phyloP scores from a whole-genome alignment of 805 yeast genomes.

The Starmerella bombicola region DNA sequence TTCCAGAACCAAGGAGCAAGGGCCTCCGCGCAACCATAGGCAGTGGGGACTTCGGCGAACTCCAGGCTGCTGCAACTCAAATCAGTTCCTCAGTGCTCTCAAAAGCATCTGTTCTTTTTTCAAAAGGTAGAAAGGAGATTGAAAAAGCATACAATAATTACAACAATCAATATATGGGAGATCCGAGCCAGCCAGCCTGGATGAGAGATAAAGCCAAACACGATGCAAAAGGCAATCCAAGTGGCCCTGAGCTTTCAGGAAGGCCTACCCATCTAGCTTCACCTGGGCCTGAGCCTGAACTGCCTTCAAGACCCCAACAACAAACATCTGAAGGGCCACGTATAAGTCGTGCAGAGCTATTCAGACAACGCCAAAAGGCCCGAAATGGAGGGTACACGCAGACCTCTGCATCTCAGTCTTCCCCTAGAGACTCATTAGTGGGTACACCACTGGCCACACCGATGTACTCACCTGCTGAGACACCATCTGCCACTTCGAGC shows the following conservation, averaged over 20 bases:
- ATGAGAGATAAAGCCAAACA: conserved; percentile 41
- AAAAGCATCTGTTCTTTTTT: conserved; percentile 47
- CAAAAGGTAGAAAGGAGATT: conserved; percentile 47
- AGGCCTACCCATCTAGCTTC: too few relatives aligned
- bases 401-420: background rate
- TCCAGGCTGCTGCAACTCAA: conserved; percentile 37
- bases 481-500: background rate
- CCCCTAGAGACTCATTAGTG: background rate
- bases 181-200: conserved; percentile 55
- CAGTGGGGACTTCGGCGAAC: conserved; percentile 10
- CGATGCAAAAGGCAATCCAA: conserved; percentile 8
- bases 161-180: conserved; percentile 29
- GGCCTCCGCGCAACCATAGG: background rate
- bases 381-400: conserved; percentile 2
- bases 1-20: conserved; percentile 21
- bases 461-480: background rate
- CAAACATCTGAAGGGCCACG: background rate
- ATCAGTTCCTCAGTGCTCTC: conserved; percentile 44
- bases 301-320: background rate
- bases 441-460: background rate
- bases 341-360: conserved; percentile 17
- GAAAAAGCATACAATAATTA: conserved; percentile 52
- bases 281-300: conserved; percentile 1
- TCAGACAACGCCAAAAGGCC: conserved; percentile 14
- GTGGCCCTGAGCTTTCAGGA: conserved; percentile 1